Base-by-base conservation (phyloP, 495 filamentous ascomycete species). In the Penicillium mononematosum region DNA sequence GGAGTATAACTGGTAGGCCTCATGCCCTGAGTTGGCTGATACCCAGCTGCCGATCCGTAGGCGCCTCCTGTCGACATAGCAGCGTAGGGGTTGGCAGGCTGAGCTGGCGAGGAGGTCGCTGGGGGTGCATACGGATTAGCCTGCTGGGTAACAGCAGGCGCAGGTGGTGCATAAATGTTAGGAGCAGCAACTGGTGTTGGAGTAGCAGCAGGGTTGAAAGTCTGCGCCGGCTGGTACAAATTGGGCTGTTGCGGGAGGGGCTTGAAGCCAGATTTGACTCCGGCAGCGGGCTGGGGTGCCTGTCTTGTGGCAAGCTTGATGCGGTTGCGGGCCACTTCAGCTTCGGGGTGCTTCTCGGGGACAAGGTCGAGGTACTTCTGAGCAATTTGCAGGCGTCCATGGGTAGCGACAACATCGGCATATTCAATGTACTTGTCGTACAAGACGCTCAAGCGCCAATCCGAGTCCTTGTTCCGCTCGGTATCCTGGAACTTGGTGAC, bases 361-460 rank as follows among this genome's bases (percentile, higher is more conserved):
- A 99, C 82, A 56, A 99, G 84, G 62, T 91, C 85, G 16, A 99
- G 83, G 65, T 98, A 99, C 69, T 88, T 89, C 73, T 95, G 90
- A 19, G 94, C 94, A 63, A 92, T 80, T 25, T 86, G 79, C 38
- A 99, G 74, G 41, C 94, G 88, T 19, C 95, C 94, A 65, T 97
- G 91, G 8, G 90, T 85, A 41, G 94, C 90, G 53, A 94, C 87
- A 63, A 99, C 88, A 67, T 98, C 94, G 10, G 94, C 92, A 72
- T 97, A 99, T 75, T 99, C 93, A 20, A 85, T 86, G 64, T 99
- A 99, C 74, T 95, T 96, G 67, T 92, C 88, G 67, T 99, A 99
- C 39, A 99, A 79, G 1, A 85, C 78, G 43, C 82, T 81, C 45
- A 99, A 86, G 73, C 95, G 96, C 95, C 95, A 99, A 50, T 85